phyloP scores from a whole-genome alignment of 192 early-diverging fungal species.

The Coemansia umbellata region DNA sequence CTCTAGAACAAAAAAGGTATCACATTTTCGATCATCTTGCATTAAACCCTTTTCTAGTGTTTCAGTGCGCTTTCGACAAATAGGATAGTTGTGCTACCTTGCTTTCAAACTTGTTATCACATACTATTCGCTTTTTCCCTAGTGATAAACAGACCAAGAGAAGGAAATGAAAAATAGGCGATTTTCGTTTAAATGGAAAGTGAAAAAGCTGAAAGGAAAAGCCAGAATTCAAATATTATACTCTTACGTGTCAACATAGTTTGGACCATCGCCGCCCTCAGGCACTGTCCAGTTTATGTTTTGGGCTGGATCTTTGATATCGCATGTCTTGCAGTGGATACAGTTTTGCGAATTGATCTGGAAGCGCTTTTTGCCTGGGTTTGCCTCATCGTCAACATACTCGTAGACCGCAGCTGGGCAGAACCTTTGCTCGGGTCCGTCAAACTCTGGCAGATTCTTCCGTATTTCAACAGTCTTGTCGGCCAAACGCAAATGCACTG shows the following conservation, averaged over 20 bases:
- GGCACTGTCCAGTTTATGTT: conserved; percentile 99
- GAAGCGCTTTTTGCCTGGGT: conserved; percentile 84
- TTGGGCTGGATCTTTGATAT: conserved; percentile 98
- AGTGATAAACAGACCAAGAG: too few relatives aligned
- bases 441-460: conserved; percentile 80
- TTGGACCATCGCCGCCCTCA: conserved; percentile 82
- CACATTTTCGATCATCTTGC: too few relatives aligned
- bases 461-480: conserved; percentile 76
- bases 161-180: too few relatives aligned
- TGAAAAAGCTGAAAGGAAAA: too few relatives aligned
- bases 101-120: too few relatives aligned
- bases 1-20: too few relatives aligned
- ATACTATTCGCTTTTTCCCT: too few relatives aligned
- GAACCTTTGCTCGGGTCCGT: conserved; percentile 92
- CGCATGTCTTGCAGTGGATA: conserved; percentile 99
- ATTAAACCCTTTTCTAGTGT: too few relatives aligned
- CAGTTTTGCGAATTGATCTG: conserved; percentile 98
- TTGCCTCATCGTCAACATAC: conserved; percentile 90
- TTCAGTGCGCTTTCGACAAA: too few relatives aligned
- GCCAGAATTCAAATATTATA: too few relatives aligned
- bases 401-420: conserved; percentile 99
- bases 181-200: too few relatives aligned
- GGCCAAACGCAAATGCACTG: conserved; percentile 81
- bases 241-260: conserved; percentile 64
- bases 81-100: too few relatives aligned